Percentiles rank a stretch among this genome's conserved stretches.
phyloP scores from a whole-genome alignment of 768 basidiomycete species.

The Lactarius sanguifluus region DNA sequence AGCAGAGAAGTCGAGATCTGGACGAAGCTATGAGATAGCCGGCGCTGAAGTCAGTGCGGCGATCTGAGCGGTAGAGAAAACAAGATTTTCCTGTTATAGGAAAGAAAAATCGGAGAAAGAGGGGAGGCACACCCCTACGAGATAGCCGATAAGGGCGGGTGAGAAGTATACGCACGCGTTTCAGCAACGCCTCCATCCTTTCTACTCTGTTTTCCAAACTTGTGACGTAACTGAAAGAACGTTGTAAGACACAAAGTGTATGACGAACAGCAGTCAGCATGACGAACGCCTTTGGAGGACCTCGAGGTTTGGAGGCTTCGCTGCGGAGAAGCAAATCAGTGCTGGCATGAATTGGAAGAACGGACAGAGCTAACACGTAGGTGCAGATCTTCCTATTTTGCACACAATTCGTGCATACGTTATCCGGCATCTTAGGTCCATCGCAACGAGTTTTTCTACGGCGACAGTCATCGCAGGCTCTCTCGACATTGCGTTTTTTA shows the following conservation, averaged over 20 bases:
- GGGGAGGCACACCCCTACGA: not conserved
- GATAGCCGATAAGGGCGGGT: not conserved
- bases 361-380: conserved; percentile 35
- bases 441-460: conserved; percentile 38
- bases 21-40: conserved; percentile 50
- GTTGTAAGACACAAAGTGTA: conserved; percentile 8
- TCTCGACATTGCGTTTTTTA: conserved; percentile 39
- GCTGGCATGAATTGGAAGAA: not conserved
- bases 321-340: conserved; percentile 28
- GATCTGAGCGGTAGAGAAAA: conserved; percentile 13
- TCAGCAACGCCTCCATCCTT: conserved; percentile 40
- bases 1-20: conserved; percentile 58
- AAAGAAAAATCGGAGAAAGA: not conserved
- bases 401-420: conserved; percentile 41
- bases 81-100: too few relatives aligned
- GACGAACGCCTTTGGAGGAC: conserved; percentile 43
- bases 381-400: conserved; percentile 37
- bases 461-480: conserved; percentile 40
- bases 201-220: conserved; percentile 40
- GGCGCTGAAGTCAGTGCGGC: conserved; percentile 4
- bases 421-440: conserved; percentile 37
- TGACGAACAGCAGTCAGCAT: not conserved
- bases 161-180: conserved; percentile 35
- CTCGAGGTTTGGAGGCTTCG: conserved; percentile 41
- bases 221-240: conserved; percentile 35